Evolutionary conservation across 495 filamentous ascomycete species (phyloP).

Genomic region (Daldinia childiae): DNA sequence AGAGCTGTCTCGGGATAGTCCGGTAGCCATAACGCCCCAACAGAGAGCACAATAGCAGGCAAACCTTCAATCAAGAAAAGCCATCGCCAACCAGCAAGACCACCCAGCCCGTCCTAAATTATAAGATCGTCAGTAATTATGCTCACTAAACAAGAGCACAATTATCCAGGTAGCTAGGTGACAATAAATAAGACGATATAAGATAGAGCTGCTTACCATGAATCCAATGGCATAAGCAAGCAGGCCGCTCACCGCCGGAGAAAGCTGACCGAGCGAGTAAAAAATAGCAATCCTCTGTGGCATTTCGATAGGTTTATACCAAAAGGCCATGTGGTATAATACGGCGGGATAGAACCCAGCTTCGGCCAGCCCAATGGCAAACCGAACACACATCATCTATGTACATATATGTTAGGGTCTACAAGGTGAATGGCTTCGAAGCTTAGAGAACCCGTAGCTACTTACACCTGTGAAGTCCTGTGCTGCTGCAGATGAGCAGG

Average conservation of each 20-base stretch:
- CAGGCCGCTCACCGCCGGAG: constrained; percentile 51
- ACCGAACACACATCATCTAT: constrained; percentile 54
- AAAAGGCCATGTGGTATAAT: constrained; percentile 55
- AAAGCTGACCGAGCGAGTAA: constrained; percentile 51
- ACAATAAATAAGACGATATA: background rate
- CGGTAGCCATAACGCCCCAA: constrained; percentile 53
- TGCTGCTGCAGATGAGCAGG: constrained; percentile 49
- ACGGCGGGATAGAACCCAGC: constrained; percentile 54
- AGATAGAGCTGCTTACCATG: constrained; percentile 36
- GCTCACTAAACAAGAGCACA: background rate
- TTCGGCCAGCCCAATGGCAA: constrained; percentile 54
- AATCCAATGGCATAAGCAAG: constrained; percentile 55
- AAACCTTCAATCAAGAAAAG: constrained; percentile 59
- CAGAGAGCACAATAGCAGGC: constrained; percentile 50
- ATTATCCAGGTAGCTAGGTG: background rate
- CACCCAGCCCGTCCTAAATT: constrained; percentile 43
- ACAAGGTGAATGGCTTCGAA: background rate
- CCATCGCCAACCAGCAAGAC: constrained; percentile 56
- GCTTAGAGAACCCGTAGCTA: background rate
- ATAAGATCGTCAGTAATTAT: background rate
- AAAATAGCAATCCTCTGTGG: constrained; percentile 51
- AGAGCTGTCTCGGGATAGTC: constrained; percentile 55
- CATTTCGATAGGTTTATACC: constrained; percentile 53
- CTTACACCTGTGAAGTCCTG: constrained; percentile 49
- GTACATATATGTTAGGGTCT: background rate